These are phyloP conservation scores for Meredithiella fracta DNA, from an alignment of 2,329 filamentous ascomycete genomes.

Conservation along the genomic window DNA sequence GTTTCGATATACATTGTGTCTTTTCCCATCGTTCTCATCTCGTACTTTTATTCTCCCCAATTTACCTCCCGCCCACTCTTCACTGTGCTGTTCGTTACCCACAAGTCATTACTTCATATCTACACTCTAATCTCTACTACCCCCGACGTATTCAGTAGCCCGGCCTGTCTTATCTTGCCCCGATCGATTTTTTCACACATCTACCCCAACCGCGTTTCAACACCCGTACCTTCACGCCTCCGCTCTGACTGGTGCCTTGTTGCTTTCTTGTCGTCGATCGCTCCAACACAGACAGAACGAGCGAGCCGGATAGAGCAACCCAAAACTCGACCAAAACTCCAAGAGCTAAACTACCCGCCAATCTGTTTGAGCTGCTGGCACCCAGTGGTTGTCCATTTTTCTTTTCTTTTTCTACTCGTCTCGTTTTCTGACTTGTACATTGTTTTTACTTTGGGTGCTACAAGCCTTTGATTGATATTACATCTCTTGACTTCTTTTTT, in stretches of 20 bases:
- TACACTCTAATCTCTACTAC: too few relatives aligned
- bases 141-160: neutral
- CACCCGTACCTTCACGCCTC: slow-evolving; percentile 1
- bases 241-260: slow-evolving; percentile 6
- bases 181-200: neutral
- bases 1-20: too few relatives aligned
- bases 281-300: neutral
- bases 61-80: too few relatives aligned
- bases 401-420: neutral
- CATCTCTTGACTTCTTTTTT: too few relatives aligned
- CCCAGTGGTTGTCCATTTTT: neutral
- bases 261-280: neutral
- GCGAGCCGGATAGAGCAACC: neutral
- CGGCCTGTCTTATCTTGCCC: neutral
- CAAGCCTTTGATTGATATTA: too few relatives aligned
- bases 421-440: neutral
- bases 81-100: too few relatives aligned
- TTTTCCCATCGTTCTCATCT: too few relatives aligned
- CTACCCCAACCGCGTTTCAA: slow-evolving; percentile 7
- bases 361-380: neutral
- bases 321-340: slow-evolving; percentile 1
- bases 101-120: too few relatives aligned
- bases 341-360: neutral
- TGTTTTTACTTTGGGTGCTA: too few relatives aligned
- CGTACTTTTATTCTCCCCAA: too few relatives aligned